Evolutionary conservation across 2,329 filamentous ascomycete genomes (phyloP).

Genomic region (Tolypocladium guangdongense): DNA sequence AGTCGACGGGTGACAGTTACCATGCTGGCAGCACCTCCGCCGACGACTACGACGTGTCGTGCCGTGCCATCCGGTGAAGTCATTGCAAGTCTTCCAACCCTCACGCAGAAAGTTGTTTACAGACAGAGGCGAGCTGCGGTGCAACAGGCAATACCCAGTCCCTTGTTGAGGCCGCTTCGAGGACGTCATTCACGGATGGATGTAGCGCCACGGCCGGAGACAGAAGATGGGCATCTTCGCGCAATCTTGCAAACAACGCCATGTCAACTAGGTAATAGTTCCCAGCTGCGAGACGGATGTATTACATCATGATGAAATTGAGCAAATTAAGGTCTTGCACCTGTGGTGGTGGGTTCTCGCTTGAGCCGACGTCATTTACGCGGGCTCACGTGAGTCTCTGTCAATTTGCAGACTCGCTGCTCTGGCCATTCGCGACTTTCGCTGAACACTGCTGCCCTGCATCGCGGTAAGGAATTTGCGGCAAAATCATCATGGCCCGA

Average conservation of each 20-base stretch:
- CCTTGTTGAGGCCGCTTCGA: not conserved
- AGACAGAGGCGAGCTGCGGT: not conserved
- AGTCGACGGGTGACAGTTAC: slow-evolving; percentile 16
- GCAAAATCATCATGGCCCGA: not conserved
- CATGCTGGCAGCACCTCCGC: slow-evolving; percentile 53
- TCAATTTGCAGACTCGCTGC: not conserved
- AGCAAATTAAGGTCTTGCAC: not conserved
- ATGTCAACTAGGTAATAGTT: not conserved
- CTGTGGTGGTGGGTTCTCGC: not conserved
- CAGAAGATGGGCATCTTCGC: not conserved
- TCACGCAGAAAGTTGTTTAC: not conserved
- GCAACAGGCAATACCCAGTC: not conserved
- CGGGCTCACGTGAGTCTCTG: slow-evolving; percentile 17
- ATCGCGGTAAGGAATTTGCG: not conserved
- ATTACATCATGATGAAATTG: not conserved
- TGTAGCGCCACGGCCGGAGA: not conserved
- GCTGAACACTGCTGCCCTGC: not conserved
- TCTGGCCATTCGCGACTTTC: not conserved
- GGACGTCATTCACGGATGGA: slow-evolving; percentile 9
- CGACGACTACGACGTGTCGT: slow-evolving; percentile 47
- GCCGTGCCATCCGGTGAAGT: slow-evolving; percentile 1
- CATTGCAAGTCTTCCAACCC: not conserved
- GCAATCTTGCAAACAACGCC: not conserved
- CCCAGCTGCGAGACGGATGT: not conserved
- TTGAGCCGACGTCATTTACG: slow-evolving; percentile 1